Percentiles rank a stretch among this genome's conserved stretches.
These are phyloP conservation scores for Saccharomycopsis selenospora DNA, from an alignment of 805 yeast genomes.

Conservation along the genomic window DNA sequence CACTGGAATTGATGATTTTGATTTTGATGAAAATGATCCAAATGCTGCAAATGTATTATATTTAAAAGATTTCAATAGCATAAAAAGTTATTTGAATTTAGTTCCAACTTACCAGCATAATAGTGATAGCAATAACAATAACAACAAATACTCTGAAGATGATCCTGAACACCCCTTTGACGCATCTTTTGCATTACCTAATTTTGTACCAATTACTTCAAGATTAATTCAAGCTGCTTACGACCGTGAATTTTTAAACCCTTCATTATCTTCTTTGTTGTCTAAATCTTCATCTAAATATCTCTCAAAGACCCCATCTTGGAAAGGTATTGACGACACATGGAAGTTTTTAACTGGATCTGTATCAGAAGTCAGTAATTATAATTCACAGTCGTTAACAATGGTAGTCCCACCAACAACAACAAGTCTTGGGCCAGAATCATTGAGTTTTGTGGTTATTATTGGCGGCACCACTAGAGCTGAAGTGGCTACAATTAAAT, in stretches of 20 bases:
- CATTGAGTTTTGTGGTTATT: constrained; percentile 42
- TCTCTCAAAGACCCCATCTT: constrained; percentile 24
- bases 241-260: constrained; percentile 44
- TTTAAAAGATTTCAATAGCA: constrained; percentile 30
- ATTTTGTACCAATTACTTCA: constrained; percentile 69
- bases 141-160: constrained; percentile 25
- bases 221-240: constrained; percentile 67
- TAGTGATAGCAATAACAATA: constrained; percentile 9
- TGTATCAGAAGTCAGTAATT: constrained; percentile 15
- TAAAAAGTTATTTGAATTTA: constrained; percentile 39
- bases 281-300: constrained; percentile 23
- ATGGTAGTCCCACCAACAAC: constrained; percentile 2
- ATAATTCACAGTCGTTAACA: constrained; percentile 11
- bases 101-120: constrained; percentile 33
- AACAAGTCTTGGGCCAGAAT: constrained; percentile 8
- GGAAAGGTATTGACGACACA: constrained; percentile 36
- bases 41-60: constrained; percentile 18
- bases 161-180: constrained; percentile 36
- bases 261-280: constrained; percentile 16
- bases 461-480: constrained; percentile 85
- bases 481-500: constrained; percentile 67
- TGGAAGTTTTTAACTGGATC: constrained; percentile 31
- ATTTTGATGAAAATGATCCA: constrained; percentile 26
- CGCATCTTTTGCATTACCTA: constrained; percentile 65
- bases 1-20: constrained; percentile 8